Percentiles rank a stretch among this genome's conserved stretches.
phyloP scores from a whole-genome alignment of 805 yeast genomes.

The Pichia manshurica region DNA sequence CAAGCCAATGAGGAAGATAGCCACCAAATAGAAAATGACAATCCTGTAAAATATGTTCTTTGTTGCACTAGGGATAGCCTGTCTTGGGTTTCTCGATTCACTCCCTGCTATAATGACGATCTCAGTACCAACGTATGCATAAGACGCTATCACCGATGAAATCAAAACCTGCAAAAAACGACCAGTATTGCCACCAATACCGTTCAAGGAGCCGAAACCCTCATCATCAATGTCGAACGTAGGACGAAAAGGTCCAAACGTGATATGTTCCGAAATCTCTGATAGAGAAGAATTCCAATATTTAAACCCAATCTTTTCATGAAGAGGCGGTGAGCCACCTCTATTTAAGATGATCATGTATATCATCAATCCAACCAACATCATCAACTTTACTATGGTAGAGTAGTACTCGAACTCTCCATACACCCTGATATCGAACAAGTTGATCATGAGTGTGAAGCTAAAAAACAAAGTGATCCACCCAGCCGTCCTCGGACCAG shows the following conservation, averaged over 20 bases:
- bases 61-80: conserved; percentile 71
- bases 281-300: conserved; percentile 60
- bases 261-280: conserved; percentile 38
- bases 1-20: conserved; percentile 63
- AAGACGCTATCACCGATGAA: conserved; percentile 60
- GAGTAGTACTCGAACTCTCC: conserved; percentile 70
- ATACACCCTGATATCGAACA: conserved; percentile 64
- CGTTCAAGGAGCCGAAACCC: conserved; percentile 48
- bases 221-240: conserved; percentile 59
- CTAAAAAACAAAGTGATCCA: conserved; percentile 58
- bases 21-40: conserved; percentile 55
- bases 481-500: conserved; percentile 53
- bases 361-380: conserved; percentile 50
- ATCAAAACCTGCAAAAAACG: conserved; percentile 54
- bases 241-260: conserved; percentile 72
- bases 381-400: conserved; percentile 50
- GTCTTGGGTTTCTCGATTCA: conserved; percentile 78
- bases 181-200: conserved; percentile 58
- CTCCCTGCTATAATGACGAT: conserved; percentile 80
- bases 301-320: conserved; percentile 52
- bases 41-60: conserved; percentile 70
- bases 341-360: conserved; percentile 60
- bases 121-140: conserved; percentile 78
- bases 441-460: conserved; percentile 43
- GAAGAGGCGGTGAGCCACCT: conserved; percentile 46